phyloP scores from a whole-genome alignment of 192 early-diverging fungal genomes.

The Backusella westeae region DNA sequence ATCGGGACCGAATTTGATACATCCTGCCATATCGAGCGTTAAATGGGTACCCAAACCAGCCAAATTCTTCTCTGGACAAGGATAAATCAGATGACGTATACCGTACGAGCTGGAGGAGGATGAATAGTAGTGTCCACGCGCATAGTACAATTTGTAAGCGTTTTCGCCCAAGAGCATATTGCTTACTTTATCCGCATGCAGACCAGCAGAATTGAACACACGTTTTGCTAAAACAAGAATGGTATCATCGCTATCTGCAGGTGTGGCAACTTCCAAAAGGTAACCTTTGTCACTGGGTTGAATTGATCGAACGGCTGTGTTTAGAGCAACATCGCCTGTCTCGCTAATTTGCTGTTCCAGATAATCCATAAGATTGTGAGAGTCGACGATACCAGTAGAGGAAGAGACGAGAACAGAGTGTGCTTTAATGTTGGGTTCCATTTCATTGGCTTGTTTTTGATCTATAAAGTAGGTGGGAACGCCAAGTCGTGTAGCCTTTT shows the following conservation, averaged over 20 bases:
- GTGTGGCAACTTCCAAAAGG: constrained; percentile 49
- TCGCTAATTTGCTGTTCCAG: constrained; percentile 50
- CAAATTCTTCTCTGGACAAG: constrained; percentile 72
- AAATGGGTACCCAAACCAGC: constrained; percentile 75
- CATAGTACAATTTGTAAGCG: constrained; percentile 63
- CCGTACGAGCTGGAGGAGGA: neutral
- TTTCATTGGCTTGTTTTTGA: constrained; percentile 26
- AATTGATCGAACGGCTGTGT: constrained; percentile 49
- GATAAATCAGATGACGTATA: constrained; percentile 69
- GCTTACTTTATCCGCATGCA: constrained; percentile 67
- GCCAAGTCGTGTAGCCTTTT: constrained; percentile 54
- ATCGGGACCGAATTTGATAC: constrained; percentile 81
- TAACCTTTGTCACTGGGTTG: constrained; percentile 34
- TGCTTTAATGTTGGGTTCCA: constrained; percentile 64
- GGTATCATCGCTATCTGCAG: constrained; percentile 36
- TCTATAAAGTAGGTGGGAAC: constrained; percentile 53
- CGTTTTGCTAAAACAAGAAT: constrained; percentile 51
- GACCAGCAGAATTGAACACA: constrained; percentile 80
- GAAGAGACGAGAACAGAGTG: constrained; percentile 60
- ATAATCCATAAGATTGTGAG: constrained; percentile 65
- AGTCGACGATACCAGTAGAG: constrained; percentile 82
- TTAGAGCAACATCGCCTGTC: constrained; percentile 55
- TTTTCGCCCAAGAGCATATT: constrained; percentile 31
- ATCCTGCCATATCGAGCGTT: constrained; percentile 75
- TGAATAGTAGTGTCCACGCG: constrained; percentile 79